Percentiles rank a stretch among this genome's conserved stretches.
phyloP scores from a whole-genome alignment of 805 yeast species.

The Candida parachauliodes region DNA sequence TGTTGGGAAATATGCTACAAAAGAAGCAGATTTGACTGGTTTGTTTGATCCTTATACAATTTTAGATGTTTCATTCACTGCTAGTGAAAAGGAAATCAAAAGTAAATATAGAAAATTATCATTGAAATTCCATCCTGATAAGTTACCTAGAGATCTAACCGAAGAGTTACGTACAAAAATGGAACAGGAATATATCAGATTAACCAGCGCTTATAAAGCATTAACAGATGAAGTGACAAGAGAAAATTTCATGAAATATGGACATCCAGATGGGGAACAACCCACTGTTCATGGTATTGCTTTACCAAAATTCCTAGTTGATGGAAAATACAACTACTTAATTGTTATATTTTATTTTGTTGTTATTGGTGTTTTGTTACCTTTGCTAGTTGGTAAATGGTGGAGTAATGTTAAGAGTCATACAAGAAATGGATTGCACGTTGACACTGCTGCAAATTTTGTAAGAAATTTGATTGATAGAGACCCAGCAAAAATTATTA shows the following conservation, averaged over 20 bases:
- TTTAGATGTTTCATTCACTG: slow-evolving; percentile 64
- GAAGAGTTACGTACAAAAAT: slow-evolving; percentile 52
- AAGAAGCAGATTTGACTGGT: slow-evolving; percentile 43
- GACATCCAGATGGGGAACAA: slow-evolving; percentile 98
- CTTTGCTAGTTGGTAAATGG: slow-evolving; percentile 80
- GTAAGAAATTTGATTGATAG: slow-evolving; percentile 70
- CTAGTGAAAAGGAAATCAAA: slow-evolving; percentile 74
- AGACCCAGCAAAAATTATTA: slow-evolving; percentile 64
- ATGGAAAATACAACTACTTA: slow-evolving; percentile 68
- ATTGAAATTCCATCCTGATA: slow-evolving; percentile 90
- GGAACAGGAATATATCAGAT: slow-evolving; percentile 75
- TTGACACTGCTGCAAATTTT: slow-evolving; percentile 76
- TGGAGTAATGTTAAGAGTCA: slow-evolving; percentile 80
- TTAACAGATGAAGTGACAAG: slow-evolving; percentile 84
- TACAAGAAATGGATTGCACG: slow-evolving; percentile 80
- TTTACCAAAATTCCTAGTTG: slow-evolving; percentile 84
- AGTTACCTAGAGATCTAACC: slow-evolving; percentile 61
- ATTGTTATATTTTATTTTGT: slow-evolving; percentile 61
- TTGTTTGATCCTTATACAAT: slow-evolving; percentile 90
- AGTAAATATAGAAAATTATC: slow-evolving; percentile 83
- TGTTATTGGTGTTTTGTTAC: slow-evolving; percentile 74
- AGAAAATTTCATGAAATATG: slow-evolving; percentile 80
- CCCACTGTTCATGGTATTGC: slow-evolving; percentile 91
- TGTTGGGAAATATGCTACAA: slow-evolving; percentile 33
- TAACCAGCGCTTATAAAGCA: slow-evolving; percentile 91